phyloP scores from a whole-genome alignment of 176 grass and related monocot species.

The Pontederia paniculata region DNA sequence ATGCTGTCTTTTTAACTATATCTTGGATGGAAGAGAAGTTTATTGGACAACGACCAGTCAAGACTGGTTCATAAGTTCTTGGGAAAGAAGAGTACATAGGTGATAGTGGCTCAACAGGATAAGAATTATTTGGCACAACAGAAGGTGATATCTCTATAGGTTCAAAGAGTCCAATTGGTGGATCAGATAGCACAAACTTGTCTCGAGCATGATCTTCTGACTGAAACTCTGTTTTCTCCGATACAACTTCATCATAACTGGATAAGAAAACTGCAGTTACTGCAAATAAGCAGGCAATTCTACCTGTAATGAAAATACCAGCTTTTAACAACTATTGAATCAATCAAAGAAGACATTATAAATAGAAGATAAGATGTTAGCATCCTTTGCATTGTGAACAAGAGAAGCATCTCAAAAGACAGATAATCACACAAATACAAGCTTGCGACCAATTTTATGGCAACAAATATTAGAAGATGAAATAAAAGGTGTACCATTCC shows the following conservation, averaged over 20 bases:
- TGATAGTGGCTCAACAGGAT: slow-evolving; percentile 64
- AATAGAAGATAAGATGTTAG: too few relatives aligned
- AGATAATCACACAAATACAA: too few relatives aligned
- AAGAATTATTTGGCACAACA: slow-evolving; percentile 56
- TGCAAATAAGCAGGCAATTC: slow-evolving; percentile 19
- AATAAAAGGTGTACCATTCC: too few relatives aligned
- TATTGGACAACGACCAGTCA: slow-evolving; percentile 75
- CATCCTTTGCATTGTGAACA: too few relatives aligned
- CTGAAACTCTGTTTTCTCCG: slow-evolving; percentile 50
- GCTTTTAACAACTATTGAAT: too few relatives aligned
- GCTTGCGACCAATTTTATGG: too few relatives aligned
- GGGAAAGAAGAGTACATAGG: slow-evolving; percentile 88
- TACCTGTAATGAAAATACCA: neutral
- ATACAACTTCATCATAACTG: slow-evolving; percentile 40
- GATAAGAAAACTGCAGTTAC: slow-evolving; percentile 52
- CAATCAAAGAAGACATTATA: too few relatives aligned
- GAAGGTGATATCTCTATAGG: slow-evolving; percentile 89
- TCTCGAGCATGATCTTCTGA: slow-evolving; percentile 26
- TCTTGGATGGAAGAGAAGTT: slow-evolving; percentile 70
- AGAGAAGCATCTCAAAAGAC: too few relatives aligned
- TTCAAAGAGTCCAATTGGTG: slow-evolving; percentile 82
- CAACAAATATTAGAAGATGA: too few relatives aligned
- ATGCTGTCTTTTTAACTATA: slow-evolving; percentile 73
- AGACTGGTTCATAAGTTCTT: slow-evolving; percentile 55
- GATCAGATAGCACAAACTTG: slow-evolving; percentile 87